Evolutionary conservation across 192 early-diverging fungal species (phyloP), one percentile per base, ranked within the genome.

Genomic region (Thoreauomyces humboldtii): DNA sequence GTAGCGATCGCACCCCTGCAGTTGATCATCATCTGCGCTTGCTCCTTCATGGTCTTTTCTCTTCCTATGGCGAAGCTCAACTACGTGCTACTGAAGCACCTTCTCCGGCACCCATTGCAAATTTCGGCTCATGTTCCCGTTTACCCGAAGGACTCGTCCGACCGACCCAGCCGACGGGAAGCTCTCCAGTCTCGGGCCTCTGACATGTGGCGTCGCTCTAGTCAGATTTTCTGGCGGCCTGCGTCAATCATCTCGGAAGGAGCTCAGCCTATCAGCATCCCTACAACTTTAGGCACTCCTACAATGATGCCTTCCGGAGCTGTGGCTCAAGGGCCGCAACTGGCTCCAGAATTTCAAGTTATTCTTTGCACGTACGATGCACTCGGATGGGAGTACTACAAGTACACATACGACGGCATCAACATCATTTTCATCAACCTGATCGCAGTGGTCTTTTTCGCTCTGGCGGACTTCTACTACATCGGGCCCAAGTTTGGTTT

Each of bases 391-490:
- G 88, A 91, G 73, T 98, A 96, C 78, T 94, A 93, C 84, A 96
- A 96, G 76, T 96, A 93, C 76, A 96, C 94, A 0, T 84, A 91
- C 21, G 93, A 94, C 35, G 96, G 96, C 27, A 88, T 96, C 80
- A 98, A 97, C 80, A 92, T 98, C 60, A 87, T 96, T 56, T 89
- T 98, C 71, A 90, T 97, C 78, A 95, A 98, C 73, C 73, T 94
- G 72, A 77, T 96, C 36, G 83, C 87, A 0, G 59, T 97, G 0
- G 88, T 92, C 0, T 72, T 89, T 25, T 95, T 97, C 70, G 87
- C 89, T 5, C 86, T 97, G 31, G 60, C 91, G 9, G 89, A 93
- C 48, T 86, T 90, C 35, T 91, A 89, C 73, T 71, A 90, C 31
- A 68, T 95, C 59, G 77, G 76, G n/a, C 78, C 53, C 75, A 77